Evolutionary conservation across 1,284 basidiomycete genomes (phyloP).

Genomic region (Phylloboletellus chloephorus): DNA sequence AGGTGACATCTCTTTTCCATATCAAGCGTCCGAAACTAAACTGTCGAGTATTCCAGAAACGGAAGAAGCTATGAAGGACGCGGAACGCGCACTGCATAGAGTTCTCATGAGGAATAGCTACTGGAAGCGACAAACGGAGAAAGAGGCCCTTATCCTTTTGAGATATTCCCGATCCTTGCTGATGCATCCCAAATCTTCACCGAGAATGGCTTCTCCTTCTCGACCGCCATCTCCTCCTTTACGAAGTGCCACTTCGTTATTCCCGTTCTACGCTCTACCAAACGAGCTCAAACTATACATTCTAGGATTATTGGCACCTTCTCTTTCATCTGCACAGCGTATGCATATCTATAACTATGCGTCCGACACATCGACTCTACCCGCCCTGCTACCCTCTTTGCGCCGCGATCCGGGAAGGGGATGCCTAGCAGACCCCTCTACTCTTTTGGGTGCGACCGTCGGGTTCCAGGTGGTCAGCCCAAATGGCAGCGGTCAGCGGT

Average conservation of each 20-base stretch:
- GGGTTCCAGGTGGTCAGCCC: constrained; percentile 8
- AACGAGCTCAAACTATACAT: constrained; percentile 56
- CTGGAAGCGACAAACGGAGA: constrained; percentile 42
- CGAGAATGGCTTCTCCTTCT: constrained; percentile 7
- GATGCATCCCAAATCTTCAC: constrained; percentile 27
- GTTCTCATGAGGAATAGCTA: constrained; percentile 45
- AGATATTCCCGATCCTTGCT: constrained; percentile 48
- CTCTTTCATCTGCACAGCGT: constrained; percentile 52
- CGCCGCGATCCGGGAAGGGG: constrained; percentile 15
- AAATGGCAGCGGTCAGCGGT: constrained; percentile 20
- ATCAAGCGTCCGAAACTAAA: neutral
- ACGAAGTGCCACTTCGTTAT: constrained; percentile 21
- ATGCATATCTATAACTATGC: constrained; percentile 54
- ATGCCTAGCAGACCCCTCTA: constrained; percentile 36
- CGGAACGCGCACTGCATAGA: constrained; percentile 36
- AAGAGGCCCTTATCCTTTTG: constrained; percentile 49
- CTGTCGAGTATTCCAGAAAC: constrained; percentile 16
- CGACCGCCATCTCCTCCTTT: constrained; percentile 16
- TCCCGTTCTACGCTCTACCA: constrained; percentile 46
- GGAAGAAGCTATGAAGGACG: constrained; percentile 33
- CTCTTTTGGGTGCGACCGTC: constrained; percentile 18
- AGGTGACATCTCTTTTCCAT: constrained; percentile 9
- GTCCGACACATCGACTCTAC: constrained; percentile 50
- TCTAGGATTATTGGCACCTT: constrained; percentile 53
- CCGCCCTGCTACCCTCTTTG: constrained; percentile 38